Percentiles rank a stretch among this genome's conserved stretches.
phyloP scores from a whole-genome alignment of 768 basidiomycete species.

The Albatrellus ellisii region DNA sequence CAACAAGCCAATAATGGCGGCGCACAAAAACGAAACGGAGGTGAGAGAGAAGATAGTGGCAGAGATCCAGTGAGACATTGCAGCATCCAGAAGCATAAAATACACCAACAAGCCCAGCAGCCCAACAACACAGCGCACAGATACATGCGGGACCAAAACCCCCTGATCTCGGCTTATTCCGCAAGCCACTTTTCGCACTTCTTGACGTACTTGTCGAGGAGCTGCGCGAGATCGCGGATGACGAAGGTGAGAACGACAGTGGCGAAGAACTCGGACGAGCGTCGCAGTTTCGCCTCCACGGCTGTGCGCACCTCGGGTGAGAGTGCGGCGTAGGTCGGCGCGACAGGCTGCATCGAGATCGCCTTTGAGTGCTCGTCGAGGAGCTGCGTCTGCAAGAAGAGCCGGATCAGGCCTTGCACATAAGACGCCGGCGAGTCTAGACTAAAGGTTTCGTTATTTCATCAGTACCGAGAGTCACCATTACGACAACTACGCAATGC shows the following conservation, averaged over 20 bases:
- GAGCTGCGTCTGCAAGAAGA: slow-evolving; percentile 67
- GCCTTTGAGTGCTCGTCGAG: slow-evolving; percentile 82
- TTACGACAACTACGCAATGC: slow-evolving; percentile 15
- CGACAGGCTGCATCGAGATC: slow-evolving; percentile 45
- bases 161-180: slow-evolving; percentile 31
- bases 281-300: slow-evolving; percentile 64
- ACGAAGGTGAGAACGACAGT: slow-evolving; percentile 83
- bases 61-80: slow-evolving; percentile 16
- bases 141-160: neutral
- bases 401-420: slow-evolving; percentile 57
- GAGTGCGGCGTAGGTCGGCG: slow-evolving; percentile 64
- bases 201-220: slow-evolving; percentile 89
- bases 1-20: neutral
- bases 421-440: slow-evolving; percentile 83
- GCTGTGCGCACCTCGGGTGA: slow-evolving; percentile 46
- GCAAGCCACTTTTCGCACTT: slow-evolving; percentile 88
- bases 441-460: slow-evolving; percentile 26
- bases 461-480: neutral
- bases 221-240: slow-evolving; percentile 71
- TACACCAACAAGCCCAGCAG: slow-evolving; percentile 11
- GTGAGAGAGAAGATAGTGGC: slow-evolving; percentile 17
- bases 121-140: neutral
- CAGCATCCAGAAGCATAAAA: slow-evolving; percentile 21
- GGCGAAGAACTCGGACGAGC: slow-evolving; percentile 85
- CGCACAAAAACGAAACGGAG: slow-evolving; percentile 17